Evolutionary conservation across 2,329 filamentous ascomycete genomes (phyloP).

Genomic region (Exophiala sideris): DNA sequence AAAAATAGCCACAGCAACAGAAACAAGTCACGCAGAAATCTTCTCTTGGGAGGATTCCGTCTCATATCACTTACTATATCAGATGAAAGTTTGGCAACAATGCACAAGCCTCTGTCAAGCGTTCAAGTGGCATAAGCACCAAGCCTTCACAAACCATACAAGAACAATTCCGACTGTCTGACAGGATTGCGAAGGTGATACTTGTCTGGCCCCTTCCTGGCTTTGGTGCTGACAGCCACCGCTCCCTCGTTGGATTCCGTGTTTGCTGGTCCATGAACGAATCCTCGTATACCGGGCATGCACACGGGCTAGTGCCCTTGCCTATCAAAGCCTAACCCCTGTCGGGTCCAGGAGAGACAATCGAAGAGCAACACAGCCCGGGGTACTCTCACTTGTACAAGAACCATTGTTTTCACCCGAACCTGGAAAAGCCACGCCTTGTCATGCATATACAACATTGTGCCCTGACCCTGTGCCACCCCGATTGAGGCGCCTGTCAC

Average conservation of each 20-base stretch:
- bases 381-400: constrained; percentile 3
- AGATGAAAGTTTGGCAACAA: too few species aligned
- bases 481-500: constrained; percentile 7
- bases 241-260: not conserved
- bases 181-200: not conserved
- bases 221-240: constrained; percentile 1
- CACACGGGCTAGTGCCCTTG: constrained; percentile 1
- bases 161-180: not conserved
- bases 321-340: not conserved
- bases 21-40: too few species aligned
- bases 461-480: constrained; percentile 12
- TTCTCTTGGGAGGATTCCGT: too few species aligned
- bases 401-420: not conserved
- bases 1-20: too few species aligned
- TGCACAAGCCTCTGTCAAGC: not conserved
- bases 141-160: not conserved
- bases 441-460: constrained; percentile 13
- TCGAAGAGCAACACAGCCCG: constrained; percentile 3
- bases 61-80: too few species aligned
- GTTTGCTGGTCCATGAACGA: not conserved
- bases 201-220: not conserved
- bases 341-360: not conserved
- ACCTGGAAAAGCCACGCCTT: constrained; percentile 3
- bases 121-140: not conserved
- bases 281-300: constrained; percentile 19